phyloP scores from a whole-genome alignment of 257 asterid genomes.

The Echites panduratus region DNA sequence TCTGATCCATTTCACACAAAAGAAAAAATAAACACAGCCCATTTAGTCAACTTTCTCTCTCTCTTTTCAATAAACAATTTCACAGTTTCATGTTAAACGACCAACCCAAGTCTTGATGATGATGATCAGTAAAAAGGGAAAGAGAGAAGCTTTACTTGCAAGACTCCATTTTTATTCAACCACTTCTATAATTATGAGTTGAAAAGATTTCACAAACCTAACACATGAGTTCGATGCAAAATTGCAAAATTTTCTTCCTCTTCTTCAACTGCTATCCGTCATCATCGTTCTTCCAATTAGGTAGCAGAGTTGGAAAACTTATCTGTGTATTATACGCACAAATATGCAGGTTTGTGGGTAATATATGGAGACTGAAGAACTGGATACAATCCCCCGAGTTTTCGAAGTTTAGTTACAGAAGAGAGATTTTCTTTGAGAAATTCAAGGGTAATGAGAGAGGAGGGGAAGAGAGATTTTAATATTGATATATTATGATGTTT shows the following conservation, averaged over 20 bases:
- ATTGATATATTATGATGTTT: slow-evolving; percentile 20
- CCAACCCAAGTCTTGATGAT: background rate
- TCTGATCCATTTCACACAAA: slow-evolving; percentile 20
- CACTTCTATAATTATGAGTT: background rate
- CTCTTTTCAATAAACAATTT: background rate
- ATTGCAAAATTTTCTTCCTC: slow-evolving; percentile 10
- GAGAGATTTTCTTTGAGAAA: slow-evolving; percentile 4
- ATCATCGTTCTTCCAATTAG: background rate
- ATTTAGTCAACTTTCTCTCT: slow-evolving; percentile 26
- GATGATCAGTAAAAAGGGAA: background rate
- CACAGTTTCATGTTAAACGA: background rate
- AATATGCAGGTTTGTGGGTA: background rate
- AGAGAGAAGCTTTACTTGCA: slow-evolving; percentile 5
- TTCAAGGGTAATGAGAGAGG: slow-evolving; percentile 32
- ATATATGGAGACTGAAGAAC: background rate
- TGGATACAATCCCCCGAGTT: background rate
- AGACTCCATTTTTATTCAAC: slow-evolving; percentile 7
- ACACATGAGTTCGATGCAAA: no score
- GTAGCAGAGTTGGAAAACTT: background rate
- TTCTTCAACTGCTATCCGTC: slow-evolving; percentile 12
- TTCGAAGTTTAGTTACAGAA: background rate
- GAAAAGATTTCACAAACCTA: slow-evolving; percentile 15
- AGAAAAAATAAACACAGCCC: slow-evolving; percentile 23
- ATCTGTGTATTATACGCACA: background rate
- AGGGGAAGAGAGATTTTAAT: slow-evolving; percentile 7